A percentile compares a stretch with the other conserved stretches of the same genome.
Conservation (phyloP, 2,329 filamentous ascomycete genomes). For the Nigrospora osmanthi region DNA sequence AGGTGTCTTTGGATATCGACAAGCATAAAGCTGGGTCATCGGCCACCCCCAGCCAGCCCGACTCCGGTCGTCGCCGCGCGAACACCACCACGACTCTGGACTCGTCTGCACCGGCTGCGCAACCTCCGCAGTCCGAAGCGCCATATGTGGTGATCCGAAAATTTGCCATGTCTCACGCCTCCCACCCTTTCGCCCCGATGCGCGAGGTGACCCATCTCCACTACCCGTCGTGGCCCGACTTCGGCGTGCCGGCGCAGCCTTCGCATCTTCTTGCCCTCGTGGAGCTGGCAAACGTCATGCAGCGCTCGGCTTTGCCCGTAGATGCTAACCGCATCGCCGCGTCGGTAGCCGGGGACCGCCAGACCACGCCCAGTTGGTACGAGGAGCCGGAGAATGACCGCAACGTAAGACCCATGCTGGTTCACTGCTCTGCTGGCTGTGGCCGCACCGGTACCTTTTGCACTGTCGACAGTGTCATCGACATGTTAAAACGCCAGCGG, state of each 20-base stretch:
- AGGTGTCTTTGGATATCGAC: constrained; percentile 67
- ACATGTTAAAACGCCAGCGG: constrained; percentile 88
- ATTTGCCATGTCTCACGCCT: constrained; percentile 71
- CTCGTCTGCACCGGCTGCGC: constrained; percentile 17
- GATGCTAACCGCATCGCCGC: constrained; percentile 31
- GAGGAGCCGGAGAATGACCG: constrained; percentile 52
- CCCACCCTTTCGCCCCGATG: constrained; percentile 74
- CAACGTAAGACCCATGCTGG: constrained; percentile 63
- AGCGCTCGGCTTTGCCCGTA: constrained; percentile 43
- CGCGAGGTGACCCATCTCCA: constrained; percentile 92
- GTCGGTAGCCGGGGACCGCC: constrained; percentile 16
- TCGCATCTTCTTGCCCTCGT: constrained; percentile 80
- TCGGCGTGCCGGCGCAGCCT: constrained; percentile 85
- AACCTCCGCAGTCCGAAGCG: constrained; percentile 37
- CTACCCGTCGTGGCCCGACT: constrained; percentile 95
- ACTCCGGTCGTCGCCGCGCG: constrained; percentile 41
- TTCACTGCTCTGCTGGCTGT: constrained; percentile 94
- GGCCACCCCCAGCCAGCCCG: constrained; percentile 16
- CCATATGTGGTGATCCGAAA: constrained; percentile 80
- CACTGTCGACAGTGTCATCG: constrained; percentile 89
- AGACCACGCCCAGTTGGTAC: constrained; percentile 35
- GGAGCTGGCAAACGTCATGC: constrained; percentile 77
- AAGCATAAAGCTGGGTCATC: constrained; percentile 31
- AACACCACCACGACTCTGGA: constrained; percentile 42
- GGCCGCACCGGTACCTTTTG: constrained; percentile 95